Conservation (phyloP, 2,329 filamentous ascomycete genomes). For the Alternaria ethzedia region DNA sequence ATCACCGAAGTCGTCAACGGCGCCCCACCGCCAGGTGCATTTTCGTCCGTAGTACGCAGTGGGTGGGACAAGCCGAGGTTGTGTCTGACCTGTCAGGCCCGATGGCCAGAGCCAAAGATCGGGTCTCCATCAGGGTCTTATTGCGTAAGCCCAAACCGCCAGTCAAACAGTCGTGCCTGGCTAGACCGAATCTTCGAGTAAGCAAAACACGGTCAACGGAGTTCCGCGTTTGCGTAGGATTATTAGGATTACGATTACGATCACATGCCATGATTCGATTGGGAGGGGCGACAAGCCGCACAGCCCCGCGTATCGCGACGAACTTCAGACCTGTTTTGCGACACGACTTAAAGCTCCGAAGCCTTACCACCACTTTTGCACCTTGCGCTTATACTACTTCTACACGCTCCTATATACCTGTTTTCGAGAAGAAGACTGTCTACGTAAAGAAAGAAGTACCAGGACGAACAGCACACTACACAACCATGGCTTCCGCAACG, state of each 20-base stretch:
- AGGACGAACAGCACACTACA: conserved; percentile 6
- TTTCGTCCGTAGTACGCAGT: background rate
- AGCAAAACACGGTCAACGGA: background rate
- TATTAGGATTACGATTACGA: background rate
- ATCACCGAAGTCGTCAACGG: background rate
- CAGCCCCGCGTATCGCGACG: conserved; percentile 13
- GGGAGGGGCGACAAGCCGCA: conserved; percentile 7
- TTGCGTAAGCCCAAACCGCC: background rate
- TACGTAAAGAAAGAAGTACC: background rate
- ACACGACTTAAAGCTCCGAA: background rate
- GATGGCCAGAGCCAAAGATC: background rate
- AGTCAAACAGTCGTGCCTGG: background rate
- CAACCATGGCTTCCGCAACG: conserved; percentile 70
- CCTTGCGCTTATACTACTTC: background rate
- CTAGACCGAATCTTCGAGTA: background rate
- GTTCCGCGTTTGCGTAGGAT: background rate
- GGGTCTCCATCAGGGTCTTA: background rate
- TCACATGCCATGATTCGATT: conserved; percentile 19
- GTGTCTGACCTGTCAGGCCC: background rate
- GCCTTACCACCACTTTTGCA: background rate
- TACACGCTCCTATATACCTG: background rate
- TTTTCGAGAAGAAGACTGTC: background rate
- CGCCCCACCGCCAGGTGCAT: background rate
- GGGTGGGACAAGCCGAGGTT: conserved; percentile 4
- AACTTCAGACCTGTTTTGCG: conserved; percentile 1